Evolutionary conservation across 495 filamentous ascomycete genomes (phyloP).

Genomic region (Entonaema liquescens): DNA sequence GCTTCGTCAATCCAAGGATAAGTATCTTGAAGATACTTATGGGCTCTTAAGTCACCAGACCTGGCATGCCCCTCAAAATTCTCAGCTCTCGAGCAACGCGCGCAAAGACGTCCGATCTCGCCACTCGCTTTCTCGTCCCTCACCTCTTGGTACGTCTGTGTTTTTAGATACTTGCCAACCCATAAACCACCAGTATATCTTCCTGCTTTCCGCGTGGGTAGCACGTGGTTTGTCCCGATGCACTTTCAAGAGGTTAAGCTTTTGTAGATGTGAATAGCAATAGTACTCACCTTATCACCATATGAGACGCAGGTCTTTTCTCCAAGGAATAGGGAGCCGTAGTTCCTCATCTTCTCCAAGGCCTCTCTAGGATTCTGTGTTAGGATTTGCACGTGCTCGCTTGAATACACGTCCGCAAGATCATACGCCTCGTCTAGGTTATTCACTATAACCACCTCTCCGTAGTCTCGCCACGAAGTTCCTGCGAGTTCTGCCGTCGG

Average conservation of each 20-base stretch:
- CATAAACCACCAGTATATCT: slow-evolving; percentile 61
- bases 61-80: slow-evolving; percentile 64
- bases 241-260: slow-evolving; percentile 31
- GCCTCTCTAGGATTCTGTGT: slow-evolving; percentile 58
- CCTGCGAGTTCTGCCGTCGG: slow-evolving; percentile 56
- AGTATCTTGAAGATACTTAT: slow-evolving; percentile 53
- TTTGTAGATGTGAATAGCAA: not conserved
- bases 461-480: slow-evolving; percentile 57
- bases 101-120: slow-evolving; percentile 61
- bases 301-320: slow-evolving; percentile 64
- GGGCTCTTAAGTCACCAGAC: slow-evolving; percentile 58
- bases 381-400: slow-evolving; percentile 64
- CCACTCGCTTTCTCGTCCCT: slow-evolving; percentile 54
- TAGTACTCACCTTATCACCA: slow-evolving; percentile 55
- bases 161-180: slow-evolving; percentile 63
- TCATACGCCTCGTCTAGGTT: slow-evolving; percentile 57
- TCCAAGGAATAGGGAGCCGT: slow-evolving; percentile 62
- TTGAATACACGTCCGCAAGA: slow-evolving; percentile 61
- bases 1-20: slow-evolving; percentile 55
- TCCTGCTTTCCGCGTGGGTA: slow-evolving; percentile 59
- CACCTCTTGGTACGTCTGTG: slow-evolving; percentile 64
- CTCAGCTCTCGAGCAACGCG: slow-evolving; percentile 60
- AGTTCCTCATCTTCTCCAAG: slow-evolving; percentile 60
- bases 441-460: slow-evolving; percentile 58
- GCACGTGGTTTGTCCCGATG: slow-evolving; percentile 65